Conservation (phyloP, 2,329 filamentous ascomycete species). For the Penicillium decumbens region DNA sequence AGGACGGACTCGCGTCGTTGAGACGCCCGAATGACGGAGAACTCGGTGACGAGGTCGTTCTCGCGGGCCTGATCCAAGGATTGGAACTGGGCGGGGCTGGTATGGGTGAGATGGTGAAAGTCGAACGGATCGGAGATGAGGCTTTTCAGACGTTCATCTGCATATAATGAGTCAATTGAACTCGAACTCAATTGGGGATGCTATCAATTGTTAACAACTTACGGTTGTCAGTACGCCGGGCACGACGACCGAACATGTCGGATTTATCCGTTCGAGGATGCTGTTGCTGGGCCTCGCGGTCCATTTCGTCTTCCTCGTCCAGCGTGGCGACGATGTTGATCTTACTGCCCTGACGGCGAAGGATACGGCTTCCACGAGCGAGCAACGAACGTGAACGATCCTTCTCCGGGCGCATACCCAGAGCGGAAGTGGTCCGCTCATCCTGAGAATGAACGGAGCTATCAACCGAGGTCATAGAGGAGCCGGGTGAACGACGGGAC, state of each 20-base stretch:
- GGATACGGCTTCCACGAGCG: slow-evolving; percentile 44
- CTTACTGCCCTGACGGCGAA: slow-evolving; percentile 47
- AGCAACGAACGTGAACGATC: slow-evolving; percentile 41
- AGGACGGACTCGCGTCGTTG: slow-evolving; percentile 49
- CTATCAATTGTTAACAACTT: slow-evolving; percentile 22
- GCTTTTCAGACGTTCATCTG: slow-evolving; percentile 44
- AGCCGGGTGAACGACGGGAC: slow-evolving; percentile 44
- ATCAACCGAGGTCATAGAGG: slow-evolving; percentile 39
- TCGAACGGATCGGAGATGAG: slow-evolving; percentile 60
- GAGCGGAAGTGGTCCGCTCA: slow-evolving; percentile 28
- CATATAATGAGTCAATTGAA: neutral
- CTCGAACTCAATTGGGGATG: neutral
- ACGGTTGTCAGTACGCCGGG: slow-evolving; percentile 34
- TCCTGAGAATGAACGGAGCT: slow-evolving; percentile 31
- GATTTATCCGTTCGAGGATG: slow-evolving; percentile 21
- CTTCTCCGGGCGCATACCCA: slow-evolving; percentile 31
- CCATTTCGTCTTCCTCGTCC: slow-evolving; percentile 39
- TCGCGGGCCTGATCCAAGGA: slow-evolving; percentile 50
- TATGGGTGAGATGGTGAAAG: slow-evolving; percentile 61
- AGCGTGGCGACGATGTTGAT: slow-evolving; percentile 41
- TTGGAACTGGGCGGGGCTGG: slow-evolving; percentile 52
- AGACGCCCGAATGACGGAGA: slow-evolving; percentile 51
- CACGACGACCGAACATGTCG: slow-evolving; percentile 33
- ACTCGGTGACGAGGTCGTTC: slow-evolving; percentile 51
- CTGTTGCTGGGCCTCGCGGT: slow-evolving; percentile 27